Evolutionary conservation across 2,329 filamentous ascomycete genomes (phyloP).

Genomic region (Ascochyta rabiei): DNA sequence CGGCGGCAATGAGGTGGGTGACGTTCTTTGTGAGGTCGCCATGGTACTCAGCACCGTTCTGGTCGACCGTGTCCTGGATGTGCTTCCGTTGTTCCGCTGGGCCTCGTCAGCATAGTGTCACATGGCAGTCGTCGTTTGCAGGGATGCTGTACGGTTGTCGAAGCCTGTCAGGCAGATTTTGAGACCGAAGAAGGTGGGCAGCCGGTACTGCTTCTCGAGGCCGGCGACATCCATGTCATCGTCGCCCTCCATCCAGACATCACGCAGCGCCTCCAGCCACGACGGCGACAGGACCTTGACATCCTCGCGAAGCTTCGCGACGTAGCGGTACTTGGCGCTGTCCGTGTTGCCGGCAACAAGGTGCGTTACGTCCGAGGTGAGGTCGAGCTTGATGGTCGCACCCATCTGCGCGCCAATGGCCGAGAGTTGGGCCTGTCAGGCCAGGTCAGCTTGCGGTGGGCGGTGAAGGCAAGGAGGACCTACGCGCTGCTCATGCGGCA

Average conservation of each 20-base stretch:
- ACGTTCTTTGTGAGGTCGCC: slow-evolving; percentile 85
- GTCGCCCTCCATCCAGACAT: slow-evolving; percentile 79
- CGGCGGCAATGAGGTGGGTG: slow-evolving; percentile 83
- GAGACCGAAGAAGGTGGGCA: slow-evolving; percentile 68
- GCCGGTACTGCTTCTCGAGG: slow-evolving; percentile 70
- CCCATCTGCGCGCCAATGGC: slow-evolving; percentile 78
- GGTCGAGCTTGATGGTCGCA: slow-evolving; percentile 83
- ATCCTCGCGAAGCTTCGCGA: slow-evolving; percentile 86
- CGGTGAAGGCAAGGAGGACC: slow-evolving; percentile 9
- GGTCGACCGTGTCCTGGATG: slow-evolving; percentile 70
- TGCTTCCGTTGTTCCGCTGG: slow-evolving; percentile 69
- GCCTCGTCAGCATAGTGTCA: slow-evolving; percentile 32
- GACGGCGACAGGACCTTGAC: slow-evolving; percentile 80
- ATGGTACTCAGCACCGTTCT: slow-evolving; percentile 81
- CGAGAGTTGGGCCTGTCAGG: slow-evolving; percentile 60
- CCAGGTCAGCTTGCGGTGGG: slow-evolving; percentile 4
- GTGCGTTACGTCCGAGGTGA: slow-evolving; percentile 96
- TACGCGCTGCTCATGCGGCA: slow-evolving; percentile 79
- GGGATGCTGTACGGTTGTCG: slow-evolving; percentile 59
- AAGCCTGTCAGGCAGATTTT: slow-evolving; percentile 74
- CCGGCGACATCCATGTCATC: slow-evolving; percentile 73
- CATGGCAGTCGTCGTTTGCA: not conserved
- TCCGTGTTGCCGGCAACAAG: slow-evolving; percentile 87
- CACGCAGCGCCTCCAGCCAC: slow-evolving; percentile 82
- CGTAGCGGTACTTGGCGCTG: slow-evolving; percentile 94